Evolutionary conservation across 2,329 filamentous ascomycete genomes (phyloP), one percentile per base, ranked within the genome.

Genomic region (Phaeosphaeria sp.): DNA sequence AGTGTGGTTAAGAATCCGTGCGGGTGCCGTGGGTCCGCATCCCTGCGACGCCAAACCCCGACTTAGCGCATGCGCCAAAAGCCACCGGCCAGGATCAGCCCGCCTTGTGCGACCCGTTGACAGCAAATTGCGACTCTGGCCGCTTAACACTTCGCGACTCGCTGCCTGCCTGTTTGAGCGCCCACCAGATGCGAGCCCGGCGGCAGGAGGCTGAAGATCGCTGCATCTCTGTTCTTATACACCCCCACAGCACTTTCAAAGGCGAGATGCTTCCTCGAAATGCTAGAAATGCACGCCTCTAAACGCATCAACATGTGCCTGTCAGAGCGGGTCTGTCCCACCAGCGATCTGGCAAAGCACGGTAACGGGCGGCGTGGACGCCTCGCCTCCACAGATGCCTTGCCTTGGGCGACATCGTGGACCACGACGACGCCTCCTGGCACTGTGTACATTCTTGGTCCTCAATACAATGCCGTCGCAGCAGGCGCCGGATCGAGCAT

Each of bases 401-500:
- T 52, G 54, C 51, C 3, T 22, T 36, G n/a, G 20, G 4, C 18
- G 8, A 20, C 48, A 30, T 40, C 25, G 24, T 46, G 27, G 30
- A 13, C 25, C 11, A 13, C 30, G 30, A 36, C 11, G 8, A 36
- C 15, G 30, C 11, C 30, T 36, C 30, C 30, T 36, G 30, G 30
- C 11, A 36, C 30, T 36, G 3, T 7, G 8, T 36, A 13, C 30
- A 36, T 36, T 36, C 30, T 36, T 36, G 30, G 8, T 13, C 6
- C 30, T 25, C 46, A 22, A 4, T 18, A 49, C 51, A 42, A 60
- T 55, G 51, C 30, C 3, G 30, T 13, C 30, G 30, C 30, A 36
- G 30, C 61, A 63, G 58, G 59, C 63, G 57, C 59, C 60, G 56
- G 59, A 58, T 57, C 56, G 56, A 66, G 55, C 50, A 65, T 58